phyloP scores from a whole-genome alignment of 163 green algal species.

The Trebouxia gelatinosa region DNA sequence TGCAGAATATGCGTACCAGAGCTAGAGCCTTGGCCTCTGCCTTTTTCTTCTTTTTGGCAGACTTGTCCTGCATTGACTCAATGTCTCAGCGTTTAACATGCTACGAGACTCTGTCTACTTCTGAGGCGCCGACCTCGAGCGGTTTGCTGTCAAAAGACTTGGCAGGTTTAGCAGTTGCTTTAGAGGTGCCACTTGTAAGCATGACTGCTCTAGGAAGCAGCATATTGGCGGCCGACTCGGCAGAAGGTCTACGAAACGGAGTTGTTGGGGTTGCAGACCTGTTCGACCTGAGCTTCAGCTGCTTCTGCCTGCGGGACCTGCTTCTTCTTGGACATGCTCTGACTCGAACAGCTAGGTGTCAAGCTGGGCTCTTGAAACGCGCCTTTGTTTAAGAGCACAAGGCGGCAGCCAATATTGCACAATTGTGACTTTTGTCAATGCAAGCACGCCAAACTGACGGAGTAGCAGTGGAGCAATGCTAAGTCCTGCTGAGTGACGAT shows the following conservation, averaged over 20 bases:
- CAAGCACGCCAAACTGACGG: too few species aligned
- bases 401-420: too few species aligned
- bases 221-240: not conserved
- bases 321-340: slow-evolving; percentile 17
- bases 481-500: too few species aligned
- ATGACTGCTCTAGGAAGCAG: slow-evolving; percentile 21
- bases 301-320: not conserved
- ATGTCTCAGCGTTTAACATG: not conserved
- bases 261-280: slow-evolving; percentile 20
- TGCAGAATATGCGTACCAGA: too few species aligned
- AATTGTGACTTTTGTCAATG: too few species aligned
- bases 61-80: slow-evolving; percentile 5
- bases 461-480: too few species aligned
- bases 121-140: not conserved
- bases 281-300: not conserved
- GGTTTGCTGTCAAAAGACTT: not conserved
- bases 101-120: not conserved
- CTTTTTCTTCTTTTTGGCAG: slow-evolving; percentile 31
- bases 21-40: not conserved
- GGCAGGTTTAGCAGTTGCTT: not conserved
- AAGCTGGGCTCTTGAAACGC: too few species aligned
- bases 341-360: too few species aligned
- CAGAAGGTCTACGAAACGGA: not conserved
- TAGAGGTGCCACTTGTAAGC: not conserved
- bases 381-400: too few species aligned